A percentile compares a stretch with the other conserved stretches of the same genome.
These are phyloP conservation scores for Oehlia diaphana DNA, from an alignment of 192 early-diverging fungal species.

Conservation along the genomic window DNA sequence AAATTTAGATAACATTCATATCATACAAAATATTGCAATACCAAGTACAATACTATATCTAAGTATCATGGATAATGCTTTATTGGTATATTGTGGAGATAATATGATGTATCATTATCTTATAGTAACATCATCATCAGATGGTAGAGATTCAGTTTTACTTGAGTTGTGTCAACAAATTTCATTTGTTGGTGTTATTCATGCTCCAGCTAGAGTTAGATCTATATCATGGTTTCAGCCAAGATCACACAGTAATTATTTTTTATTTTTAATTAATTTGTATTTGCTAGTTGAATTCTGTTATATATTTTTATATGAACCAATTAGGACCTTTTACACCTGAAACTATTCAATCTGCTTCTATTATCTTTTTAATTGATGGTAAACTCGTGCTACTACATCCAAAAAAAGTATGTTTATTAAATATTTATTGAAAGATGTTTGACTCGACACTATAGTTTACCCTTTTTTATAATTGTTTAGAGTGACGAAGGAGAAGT, in stretches of 20 bases:
- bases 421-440: background rate
- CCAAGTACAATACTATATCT: conserved; percentile 26
- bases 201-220: conserved; percentile 48
- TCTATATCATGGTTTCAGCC: conserved; percentile 49
- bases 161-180: conserved; percentile 54
- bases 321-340: conserved; percentile 34
- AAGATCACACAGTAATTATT: conserved; percentile 33
- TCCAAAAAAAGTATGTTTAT: conserved; percentile 44
- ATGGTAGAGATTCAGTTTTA: conserved; percentile 18
- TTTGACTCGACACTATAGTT: background rate
- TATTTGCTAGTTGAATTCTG: background rate
- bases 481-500: conserved; percentile 45
- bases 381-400: conserved; percentile 68
- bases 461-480: conserved; percentile 4
- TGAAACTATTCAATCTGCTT: conserved; percentile 49
- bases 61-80: conserved; percentile 25
- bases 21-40: conserved; percentile 39
- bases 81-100: conserved; percentile 42
- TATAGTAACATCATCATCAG: background rate
- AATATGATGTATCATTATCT: conserved; percentile 46
- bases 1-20: conserved; percentile 66
- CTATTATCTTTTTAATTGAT: conserved; percentile 65
- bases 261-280: background rate
- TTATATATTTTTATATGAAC: background rate
- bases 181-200: conserved; percentile 51